Base-by-base conservation (phyloP, 2,329 filamentous ascomycete genomes). In the Fusarium dimerum region DNA sequence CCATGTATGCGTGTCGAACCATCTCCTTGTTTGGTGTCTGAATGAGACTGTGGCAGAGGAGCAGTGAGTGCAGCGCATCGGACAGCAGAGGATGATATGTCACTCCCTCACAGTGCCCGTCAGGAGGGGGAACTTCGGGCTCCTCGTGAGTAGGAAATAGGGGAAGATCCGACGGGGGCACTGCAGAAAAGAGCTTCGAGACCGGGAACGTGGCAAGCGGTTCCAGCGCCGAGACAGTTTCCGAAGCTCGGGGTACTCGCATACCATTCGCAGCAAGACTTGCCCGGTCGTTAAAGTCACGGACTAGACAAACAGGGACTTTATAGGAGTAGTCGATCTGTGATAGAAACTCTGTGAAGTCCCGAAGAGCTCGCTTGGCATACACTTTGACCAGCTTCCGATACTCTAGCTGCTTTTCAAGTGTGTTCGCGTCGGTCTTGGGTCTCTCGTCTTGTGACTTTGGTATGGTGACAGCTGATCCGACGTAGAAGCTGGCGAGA, bases 1-100 rank as follows among this genome's bases (percentile, higher is more conserved):
- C 90, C 81, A 92, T 94, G 74, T 91, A 81, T 0, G 89, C 89
- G 67, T 94, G 89, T 36, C 90, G 88, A 45, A 86, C 82, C 34
- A 92, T 81, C 68, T 94, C 90, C 62, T 88, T 90, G 11, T 83
- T 71, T 0, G 89, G 88, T 0, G 90, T 95, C 70, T 93, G 90
- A 8, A 90, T 73, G 10, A 95, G 82, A n/a, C 83, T 82, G 70
- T 95, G 90, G 60, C 86, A 88, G 40, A 95, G 81, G 9, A 95
- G 82, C 2, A 94, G 72, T 5, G 85, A 87, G 69, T 95, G 90
- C 1, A 95, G 79, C 1, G 88, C 88, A 59, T 95, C 90, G 7
- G 85, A 85, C 11, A 95, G 78, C 9, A 94, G 79, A 0, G 90
- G 91, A 64, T 95, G 90, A 67, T 90, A 94, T 1, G 89, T 94